phyloP scores from a whole-genome alignment of 148 eudicot species.

The Drosera capensis region DNA sequence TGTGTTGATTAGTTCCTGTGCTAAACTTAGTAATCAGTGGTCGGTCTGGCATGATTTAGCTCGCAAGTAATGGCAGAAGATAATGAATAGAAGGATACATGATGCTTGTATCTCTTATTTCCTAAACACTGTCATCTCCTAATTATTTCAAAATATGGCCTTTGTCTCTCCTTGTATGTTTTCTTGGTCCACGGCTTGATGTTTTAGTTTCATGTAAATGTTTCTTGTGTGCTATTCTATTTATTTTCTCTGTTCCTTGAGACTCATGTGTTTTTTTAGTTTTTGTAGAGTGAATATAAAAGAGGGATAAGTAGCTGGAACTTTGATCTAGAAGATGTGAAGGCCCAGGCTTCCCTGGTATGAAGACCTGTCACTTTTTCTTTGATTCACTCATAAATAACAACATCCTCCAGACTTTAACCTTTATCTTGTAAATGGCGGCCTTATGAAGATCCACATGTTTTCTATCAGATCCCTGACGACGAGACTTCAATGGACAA shows the following conservation, averaged over 20 bases:
- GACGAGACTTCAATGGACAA: constrained; percentile 53
- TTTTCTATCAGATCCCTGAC: constrained; percentile 47
- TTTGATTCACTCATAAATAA: not conserved
- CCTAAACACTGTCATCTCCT: no score
- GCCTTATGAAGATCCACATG: not conserved
- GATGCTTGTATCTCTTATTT: no score
- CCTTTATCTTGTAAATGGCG: not conserved
- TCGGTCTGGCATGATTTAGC: no score
- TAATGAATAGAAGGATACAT: no score
- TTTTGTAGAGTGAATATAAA: constrained; percentile 69
- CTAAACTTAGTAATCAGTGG: no score
- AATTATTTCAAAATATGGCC: no score
- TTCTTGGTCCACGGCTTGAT: no score
- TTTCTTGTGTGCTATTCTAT: not conserved
- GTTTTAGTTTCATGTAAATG: not conserved
- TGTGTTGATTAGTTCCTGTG: no score
- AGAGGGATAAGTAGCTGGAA: constrained; percentile 93
- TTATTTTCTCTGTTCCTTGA: not conserved
- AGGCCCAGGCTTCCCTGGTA: constrained; percentile 93
- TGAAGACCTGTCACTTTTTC: constrained; percentile 2
- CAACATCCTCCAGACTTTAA: not conserved
- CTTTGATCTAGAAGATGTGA: constrained; percentile 78
- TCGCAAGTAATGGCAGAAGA: no score
- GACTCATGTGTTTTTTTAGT: not conserved
- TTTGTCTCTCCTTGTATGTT: no score